Evolutionary conservation across 345 rosid genomes (phyloP), one percentile per base, ranked within the genome.

Genomic region (Leavenworthia alabamica): DNA sequence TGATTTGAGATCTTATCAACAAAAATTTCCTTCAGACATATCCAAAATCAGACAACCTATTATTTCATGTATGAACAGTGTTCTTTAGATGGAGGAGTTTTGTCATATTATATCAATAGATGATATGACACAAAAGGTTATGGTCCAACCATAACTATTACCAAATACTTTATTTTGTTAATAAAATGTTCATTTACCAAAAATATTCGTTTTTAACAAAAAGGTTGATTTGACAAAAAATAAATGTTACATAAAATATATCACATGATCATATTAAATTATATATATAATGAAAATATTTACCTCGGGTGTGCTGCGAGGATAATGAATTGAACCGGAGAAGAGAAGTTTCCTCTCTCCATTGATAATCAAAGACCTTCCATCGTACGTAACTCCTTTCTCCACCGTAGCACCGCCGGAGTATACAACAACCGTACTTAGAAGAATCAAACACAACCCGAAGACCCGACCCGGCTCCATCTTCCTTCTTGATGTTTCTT

Each of bases 241-340:
- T 22, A 22, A 48, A n/a, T n/a, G n/a, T n/a, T n/a, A n/a, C n/a
- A n/a, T n/a, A n/a, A 67, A 27, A 31, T 12, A 20, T 24, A 27
- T 28, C 37, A 28, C 56, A 50, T 50, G 6, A 50, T 6, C 12
- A 17, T 20, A 33, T 35, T 22, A 3, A 44, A 9, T 16, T 12
- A 26, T 17, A 56, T 26, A 15, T 13, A 15, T 14, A 50, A n/a
- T n/a, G n/a, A 26, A 50, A 55, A 28, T 26, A 40, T 26, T 48
- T 70, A 79, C 86, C 79, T 79, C 70, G 56, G 86, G 86, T 55
- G 86, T 81, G 77, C 83, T 79, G 26, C 86, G 81, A 53, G 86
- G 81, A 75, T 81, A 81, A 33, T 81, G 86, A 64, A 81, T 79
- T 2, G 86, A 79, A 69, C 83, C 86, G 8, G 86, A 81, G 64